Conservation (phyloP, 306 rosid genomes). For the Mimosa bimucronata region DNA sequence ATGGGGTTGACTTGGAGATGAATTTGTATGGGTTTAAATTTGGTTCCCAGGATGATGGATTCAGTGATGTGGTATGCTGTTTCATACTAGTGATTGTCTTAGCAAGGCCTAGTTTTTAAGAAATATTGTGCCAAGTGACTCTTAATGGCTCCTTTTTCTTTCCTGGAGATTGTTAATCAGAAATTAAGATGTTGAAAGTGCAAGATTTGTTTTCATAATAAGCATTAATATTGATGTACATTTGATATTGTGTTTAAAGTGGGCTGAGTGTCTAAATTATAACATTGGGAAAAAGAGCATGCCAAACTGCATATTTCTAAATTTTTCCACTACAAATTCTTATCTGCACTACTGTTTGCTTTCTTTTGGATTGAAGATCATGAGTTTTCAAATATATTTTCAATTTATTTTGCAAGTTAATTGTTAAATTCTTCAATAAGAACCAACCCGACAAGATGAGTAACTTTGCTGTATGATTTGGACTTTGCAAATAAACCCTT, state of each 20-base stretch:
- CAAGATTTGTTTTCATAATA: constrained; percentile 17
- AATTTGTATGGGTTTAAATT: constrained; percentile 58
- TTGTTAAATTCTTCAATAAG: background rate
- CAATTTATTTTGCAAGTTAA: background rate
- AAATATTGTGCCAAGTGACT: constrained; percentile 23
- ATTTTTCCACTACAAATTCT: background rate
- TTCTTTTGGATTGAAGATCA: background rate
- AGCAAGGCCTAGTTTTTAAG: constrained; percentile 15
- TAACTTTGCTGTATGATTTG: background rate
- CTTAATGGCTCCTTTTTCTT: constrained; percentile 15
- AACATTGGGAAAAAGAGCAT: no score
- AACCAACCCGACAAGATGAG: background rate
- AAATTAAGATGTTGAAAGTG: constrained; percentile 30
- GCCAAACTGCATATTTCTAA: no score
- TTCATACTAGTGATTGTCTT: constrained; percentile 23
- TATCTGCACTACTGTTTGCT: background rate
- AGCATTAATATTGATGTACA: background rate
- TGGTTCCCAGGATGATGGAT: constrained; percentile 58
- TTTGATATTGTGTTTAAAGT: background rate
- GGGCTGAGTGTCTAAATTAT: background rate
- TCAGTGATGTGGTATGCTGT: constrained; percentile 57
- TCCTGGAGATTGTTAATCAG: constrained; percentile 1
- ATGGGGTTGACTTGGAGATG: constrained; percentile 82
- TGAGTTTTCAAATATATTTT: background rate
- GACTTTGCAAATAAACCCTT: background rate